Evolutionary conservation across 768 basidiomycete species (phyloP).

Genomic region (Suillus subalutaceus): DNA sequence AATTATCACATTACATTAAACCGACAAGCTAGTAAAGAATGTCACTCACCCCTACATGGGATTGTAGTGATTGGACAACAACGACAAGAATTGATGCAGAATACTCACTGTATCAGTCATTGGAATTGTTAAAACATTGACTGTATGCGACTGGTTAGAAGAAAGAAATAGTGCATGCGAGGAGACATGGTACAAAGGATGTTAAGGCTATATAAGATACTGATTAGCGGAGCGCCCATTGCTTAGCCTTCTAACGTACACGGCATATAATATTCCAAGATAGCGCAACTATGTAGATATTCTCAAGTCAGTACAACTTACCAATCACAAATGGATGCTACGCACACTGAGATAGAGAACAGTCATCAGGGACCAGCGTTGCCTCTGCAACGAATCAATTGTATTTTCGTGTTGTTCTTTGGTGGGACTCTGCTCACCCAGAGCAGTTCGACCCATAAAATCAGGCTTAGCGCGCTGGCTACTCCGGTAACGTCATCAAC

Average conservation of each 20-base stretch:
- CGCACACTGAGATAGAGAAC: neutral
- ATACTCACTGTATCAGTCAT: neutral
- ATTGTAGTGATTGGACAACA: neutral
- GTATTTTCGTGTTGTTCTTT: neutral
- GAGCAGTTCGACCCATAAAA: neutral
- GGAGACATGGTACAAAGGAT: neutral
- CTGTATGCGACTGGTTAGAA: neutral
- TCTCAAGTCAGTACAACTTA: neutral
- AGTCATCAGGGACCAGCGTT: neutral
- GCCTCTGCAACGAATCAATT: neutral
- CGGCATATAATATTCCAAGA: constrained; percentile 3
- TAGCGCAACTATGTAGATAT: neutral
- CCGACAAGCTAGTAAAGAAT: neutral
- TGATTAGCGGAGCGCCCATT: neutral
- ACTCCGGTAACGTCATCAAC: neutral
- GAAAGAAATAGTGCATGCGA: neutral
- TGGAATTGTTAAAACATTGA: neutral
- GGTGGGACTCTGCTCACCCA: neutral
- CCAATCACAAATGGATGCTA: neutral
- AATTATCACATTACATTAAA: neutral
- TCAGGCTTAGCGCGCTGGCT: neutral
- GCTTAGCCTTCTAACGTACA: neutral
- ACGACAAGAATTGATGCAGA: neutral
- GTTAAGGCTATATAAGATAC: neutral
- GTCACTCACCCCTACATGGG: neutral